Conservation (phyloP, 768 basidiomycete genomes). For the Podaxis sp. region DNA sequence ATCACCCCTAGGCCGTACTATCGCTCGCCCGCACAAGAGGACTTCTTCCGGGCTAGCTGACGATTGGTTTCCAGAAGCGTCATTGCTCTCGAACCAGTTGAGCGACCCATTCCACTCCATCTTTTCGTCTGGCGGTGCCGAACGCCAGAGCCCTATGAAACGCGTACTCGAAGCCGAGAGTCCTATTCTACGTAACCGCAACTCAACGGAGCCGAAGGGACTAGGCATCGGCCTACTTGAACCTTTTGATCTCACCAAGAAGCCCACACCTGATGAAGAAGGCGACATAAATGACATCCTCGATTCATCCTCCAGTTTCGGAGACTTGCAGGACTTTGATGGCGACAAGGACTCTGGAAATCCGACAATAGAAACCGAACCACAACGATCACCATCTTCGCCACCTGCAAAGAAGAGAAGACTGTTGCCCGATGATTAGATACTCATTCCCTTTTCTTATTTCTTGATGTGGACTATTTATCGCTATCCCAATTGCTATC, state of each 20-base stretch:
- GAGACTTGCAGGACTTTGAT: conserved; percentile 28
- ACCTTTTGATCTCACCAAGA: conserved; percentile 50
- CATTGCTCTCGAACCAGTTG: conserved; percentile 45
- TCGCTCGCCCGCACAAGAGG: conserved; percentile 30
- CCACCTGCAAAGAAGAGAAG: conserved; percentile 56
- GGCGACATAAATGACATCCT: conserved; percentile 32
- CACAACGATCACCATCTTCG: conserved; percentile 20
- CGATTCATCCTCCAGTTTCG: conserved; percentile 29
- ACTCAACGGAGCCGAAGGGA: conserved; percentile 36
- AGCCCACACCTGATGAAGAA: conserved; percentile 27
- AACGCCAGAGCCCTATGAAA: conserved; percentile 27
- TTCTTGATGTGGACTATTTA: conserved; percentile 6
- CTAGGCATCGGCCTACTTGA: conserved; percentile 56
- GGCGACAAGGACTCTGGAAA: background rate
- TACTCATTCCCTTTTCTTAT: conserved; percentile 1
- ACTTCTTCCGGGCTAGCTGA: conserved; percentile 37
- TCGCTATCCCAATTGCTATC: conserved; percentile 13
- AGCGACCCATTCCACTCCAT: conserved; percentile 43
- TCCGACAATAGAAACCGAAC: background rate
- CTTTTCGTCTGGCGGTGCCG: conserved; percentile 28
- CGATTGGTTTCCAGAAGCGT: conserved; percentile 40
- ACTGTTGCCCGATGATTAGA: conserved; percentile 25
- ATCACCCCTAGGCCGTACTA: conserved; percentile 42
- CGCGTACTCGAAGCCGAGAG: conserved; percentile 45
- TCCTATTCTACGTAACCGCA: conserved; percentile 49